phyloP scores from a whole-genome alignment of 768 basidiomycete species.

The Mycena sanguinolenta region DNA sequence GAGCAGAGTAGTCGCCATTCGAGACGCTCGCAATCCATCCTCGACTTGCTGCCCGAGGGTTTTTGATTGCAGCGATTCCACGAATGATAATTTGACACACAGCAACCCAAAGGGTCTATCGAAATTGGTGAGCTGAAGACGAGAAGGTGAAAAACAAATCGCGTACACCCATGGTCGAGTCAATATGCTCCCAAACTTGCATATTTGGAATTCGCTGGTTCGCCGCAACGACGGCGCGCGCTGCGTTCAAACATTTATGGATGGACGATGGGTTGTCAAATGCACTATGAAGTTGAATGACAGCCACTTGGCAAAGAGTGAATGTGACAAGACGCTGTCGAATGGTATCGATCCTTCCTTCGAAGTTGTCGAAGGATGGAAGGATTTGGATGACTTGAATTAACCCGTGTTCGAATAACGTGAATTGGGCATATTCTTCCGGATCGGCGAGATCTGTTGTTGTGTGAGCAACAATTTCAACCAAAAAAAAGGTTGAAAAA shows the following conservation, averaged over 20 bases:
- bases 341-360: constrained; percentile 27
- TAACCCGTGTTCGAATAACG: constrained; percentile 30
- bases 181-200: constrained; percentile 24
- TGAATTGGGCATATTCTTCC: constrained; percentile 31
- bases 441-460: constrained; percentile 26
- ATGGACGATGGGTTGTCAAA: constrained; percentile 12
- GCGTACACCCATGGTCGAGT: constrained; percentile 31
- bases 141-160: background rate
- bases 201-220: constrained; percentile 27
- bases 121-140: background rate
- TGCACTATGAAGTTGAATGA: constrained; percentile 27
- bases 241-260: constrained; percentile 25
- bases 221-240: constrained; percentile 16
- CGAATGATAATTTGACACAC: constrained; percentile 27
- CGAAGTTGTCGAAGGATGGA: constrained; percentile 13
- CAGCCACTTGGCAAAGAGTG: constrained; percentile 28
- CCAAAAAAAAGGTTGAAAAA: constrained; percentile 8
- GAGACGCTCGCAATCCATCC: constrained; percentile 25
- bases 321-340: constrained; percentile 31
- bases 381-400: constrained; percentile 21
- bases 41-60: constrained; percentile 19
- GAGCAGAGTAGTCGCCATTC: constrained; percentile 12
- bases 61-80: constrained; percentile 22
- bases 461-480: background rate
- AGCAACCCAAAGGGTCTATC: constrained; percentile 30